Evolutionary conservation across 2,329 filamentous ascomycete genomes (phyloP).

Genomic region (Fusarium protoensiforme): DNA sequence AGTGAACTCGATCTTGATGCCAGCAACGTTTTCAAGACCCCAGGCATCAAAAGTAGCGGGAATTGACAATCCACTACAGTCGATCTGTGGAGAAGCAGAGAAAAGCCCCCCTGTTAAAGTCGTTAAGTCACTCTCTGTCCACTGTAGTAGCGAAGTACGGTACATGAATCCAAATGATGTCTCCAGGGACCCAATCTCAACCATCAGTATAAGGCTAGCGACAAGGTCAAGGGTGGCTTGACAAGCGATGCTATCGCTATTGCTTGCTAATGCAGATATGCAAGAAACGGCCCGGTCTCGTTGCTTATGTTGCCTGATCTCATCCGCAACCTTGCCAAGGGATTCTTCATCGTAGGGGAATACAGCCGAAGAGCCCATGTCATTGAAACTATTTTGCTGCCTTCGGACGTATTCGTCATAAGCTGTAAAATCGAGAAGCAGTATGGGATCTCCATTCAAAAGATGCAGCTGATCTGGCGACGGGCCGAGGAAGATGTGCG

Average conservation of each 20-base stretch:
- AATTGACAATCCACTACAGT: not conserved
- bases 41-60: not conserved
- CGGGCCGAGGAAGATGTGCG: not conserved
- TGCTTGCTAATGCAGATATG: not conserved
- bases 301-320: not conserved
- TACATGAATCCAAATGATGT: not conserved
- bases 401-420: not conserved
- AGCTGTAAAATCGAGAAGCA: not conserved
- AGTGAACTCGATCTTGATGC: not conserved
- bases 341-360: not conserved
- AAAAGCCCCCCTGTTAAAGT: not conserved
- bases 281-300: not conserved
- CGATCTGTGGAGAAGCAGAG: not conserved
- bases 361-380: not conserved
- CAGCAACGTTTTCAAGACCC: not conserved
- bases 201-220: not conserved
- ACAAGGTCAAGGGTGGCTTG: not conserved
- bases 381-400: not conserved
- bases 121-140: not conserved
- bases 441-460: not conserved
- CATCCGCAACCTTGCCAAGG: not conserved
- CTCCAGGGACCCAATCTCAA: not conserved
- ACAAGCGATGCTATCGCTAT: not conserved
- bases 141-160: not conserved
- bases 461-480: not conserved